Base-by-base conservation (phyloP, 139 green algal genomes). In the Asterochloris sp. region DNA sequence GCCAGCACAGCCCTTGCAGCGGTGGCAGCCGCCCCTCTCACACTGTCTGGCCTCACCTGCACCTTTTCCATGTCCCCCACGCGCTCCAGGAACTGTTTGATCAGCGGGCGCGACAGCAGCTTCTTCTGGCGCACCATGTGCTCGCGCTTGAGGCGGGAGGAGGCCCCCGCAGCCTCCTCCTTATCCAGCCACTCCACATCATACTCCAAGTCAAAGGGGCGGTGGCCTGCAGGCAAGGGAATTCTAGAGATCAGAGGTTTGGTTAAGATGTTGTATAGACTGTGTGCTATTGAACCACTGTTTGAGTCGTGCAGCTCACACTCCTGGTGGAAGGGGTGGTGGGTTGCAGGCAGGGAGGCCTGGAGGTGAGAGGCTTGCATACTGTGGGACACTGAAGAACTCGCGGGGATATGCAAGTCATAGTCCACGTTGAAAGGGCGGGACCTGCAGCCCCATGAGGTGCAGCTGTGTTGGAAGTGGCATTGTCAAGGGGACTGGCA, bases 161-260 rank as follows among this genome's bases (percentile, higher is more conserved):
- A 38, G 6, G 61, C 38, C 1, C 78, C 78, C 24, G 29, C 17
- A 14, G 17, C 11, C 11, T 68, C 64, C 29, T 68, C 73, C 82
- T 69, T n/a, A 38, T n/a, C 66, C 64, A 86, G 23, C 86, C 86
- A 89, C 60, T 89, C 83, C 28, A 89, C 83, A 13, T 84, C 67
- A 60, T 87, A 87, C 29, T 76, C 24, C 0, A 86, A 76, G 73
- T 73, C 78, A 13, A 78, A 68, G 6, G 38, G 10, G 71, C 64
- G 23, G 78, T 71, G 10, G 63, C 78, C 21, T 80, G 60, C 76
- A 80, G n/a, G 24, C 76, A 61, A 69, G 4, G 4, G 4, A 21
- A 2, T n/a, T 26, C 21, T n/a, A 61, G 69, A 16, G 0, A 54
- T 15, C 21, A 54, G 69, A 76, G 19, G 23, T 21, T 15, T n/a